Evolutionary conservation across 2,329 filamentous ascomycete species (phyloP), one percentile per base, ranked within the genome.

Genomic region (Thelonectria olida): DNA sequence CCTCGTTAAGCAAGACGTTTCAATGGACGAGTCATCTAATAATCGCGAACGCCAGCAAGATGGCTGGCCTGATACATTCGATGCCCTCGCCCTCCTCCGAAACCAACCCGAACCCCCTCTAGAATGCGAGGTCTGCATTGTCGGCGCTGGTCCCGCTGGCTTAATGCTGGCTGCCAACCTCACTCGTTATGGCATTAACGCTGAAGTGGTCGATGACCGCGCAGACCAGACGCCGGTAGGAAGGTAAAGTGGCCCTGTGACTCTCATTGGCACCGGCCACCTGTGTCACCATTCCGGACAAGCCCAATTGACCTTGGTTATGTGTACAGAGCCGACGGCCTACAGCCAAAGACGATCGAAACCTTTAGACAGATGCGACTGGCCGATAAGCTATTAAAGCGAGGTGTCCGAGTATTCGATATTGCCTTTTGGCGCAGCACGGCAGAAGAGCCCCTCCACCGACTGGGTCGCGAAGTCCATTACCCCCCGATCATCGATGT

Each of bases 271-370:
- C 17, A 31, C 36, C 9, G 25, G 55, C 25, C 41, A 9, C 27
- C 38, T 49, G 71, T 61, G 58, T 47, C 39, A 15, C 42, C 39
- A 28, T 20, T 12, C 38, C 34, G 34, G 51, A 63, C 23, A 54
- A 39, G 15, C 36, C 54, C 44, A 63, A 65, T 61, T 67, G 59
- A 72, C 68, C 23, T 51, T 49, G 47, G 20, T 50, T 42, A 52
- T 47, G 34, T 49, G 25, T 63, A 58, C 69, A 84, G 83, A 74
- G 90, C 90, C 63, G 91, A 93, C 74, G 90, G 90, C 39, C 80
- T 93, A 53, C 90, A 93, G 71, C 90, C 90, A 44, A 93, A 93
- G 77, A 90, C 90, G 1, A 91, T 93, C 69, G 90, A 93, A 78
- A 93, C 90, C 0, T 85, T 92, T 68, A 85, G 87, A 63, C 90